phyloP scores from a whole-genome alignment of 2,329 filamentous ascomycete species.

The Rhynchosporium graminicola region DNA sequence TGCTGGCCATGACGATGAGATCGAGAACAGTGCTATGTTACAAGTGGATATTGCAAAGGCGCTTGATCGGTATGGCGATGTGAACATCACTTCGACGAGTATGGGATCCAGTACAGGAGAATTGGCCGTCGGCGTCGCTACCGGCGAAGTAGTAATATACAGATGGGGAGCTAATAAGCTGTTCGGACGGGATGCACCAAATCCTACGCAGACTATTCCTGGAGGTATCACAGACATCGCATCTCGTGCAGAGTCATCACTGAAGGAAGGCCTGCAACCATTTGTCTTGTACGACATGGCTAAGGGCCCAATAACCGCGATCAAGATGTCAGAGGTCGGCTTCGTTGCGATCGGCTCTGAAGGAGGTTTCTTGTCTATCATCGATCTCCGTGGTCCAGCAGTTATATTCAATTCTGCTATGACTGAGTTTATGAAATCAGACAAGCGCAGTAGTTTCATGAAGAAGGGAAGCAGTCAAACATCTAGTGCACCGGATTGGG shows the following conservation, averaged over 20 bases:
- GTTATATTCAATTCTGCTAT: slow-evolving; percentile 77
- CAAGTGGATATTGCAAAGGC: slow-evolving; percentile 87
- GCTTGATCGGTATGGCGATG: slow-evolving; percentile 73
- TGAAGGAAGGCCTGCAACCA: slow-evolving; percentile 82
- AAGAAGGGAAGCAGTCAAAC: slow-evolving; percentile 53
- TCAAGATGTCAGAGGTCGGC: slow-evolving; percentile 87
- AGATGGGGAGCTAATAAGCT: slow-evolving; percentile 82
- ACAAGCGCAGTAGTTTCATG: slow-evolving; percentile 74
- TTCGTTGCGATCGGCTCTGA: slow-evolving; percentile 89
- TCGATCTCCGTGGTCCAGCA: slow-evolving; percentile 84
- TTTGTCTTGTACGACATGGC: slow-evolving; percentile 80
- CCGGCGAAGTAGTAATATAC: slow-evolving; percentile 85
- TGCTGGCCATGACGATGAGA: slow-evolving; percentile 84
- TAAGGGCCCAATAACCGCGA: slow-evolving; percentile 75
- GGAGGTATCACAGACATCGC: slow-evolving; percentile 75
- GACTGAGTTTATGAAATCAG: slow-evolving; percentile 72
- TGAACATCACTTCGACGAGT: slow-evolving; percentile 77
- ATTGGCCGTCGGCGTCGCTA: slow-evolving; percentile 75
- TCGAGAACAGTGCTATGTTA: slow-evolving; percentile 79
- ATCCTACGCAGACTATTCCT: slow-evolving; percentile 56
- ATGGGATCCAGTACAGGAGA: slow-evolving; percentile 82
- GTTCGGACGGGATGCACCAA: slow-evolving; percentile 62
- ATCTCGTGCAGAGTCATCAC: slow-evolving; percentile 65
- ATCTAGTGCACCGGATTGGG: slow-evolving; percentile 65
- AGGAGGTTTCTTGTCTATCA: slow-evolving; percentile 74